Base-by-base conservation (phyloP, 2,329 filamentous ascomycete genomes). In the Ophiobolus disseminans region DNA sequence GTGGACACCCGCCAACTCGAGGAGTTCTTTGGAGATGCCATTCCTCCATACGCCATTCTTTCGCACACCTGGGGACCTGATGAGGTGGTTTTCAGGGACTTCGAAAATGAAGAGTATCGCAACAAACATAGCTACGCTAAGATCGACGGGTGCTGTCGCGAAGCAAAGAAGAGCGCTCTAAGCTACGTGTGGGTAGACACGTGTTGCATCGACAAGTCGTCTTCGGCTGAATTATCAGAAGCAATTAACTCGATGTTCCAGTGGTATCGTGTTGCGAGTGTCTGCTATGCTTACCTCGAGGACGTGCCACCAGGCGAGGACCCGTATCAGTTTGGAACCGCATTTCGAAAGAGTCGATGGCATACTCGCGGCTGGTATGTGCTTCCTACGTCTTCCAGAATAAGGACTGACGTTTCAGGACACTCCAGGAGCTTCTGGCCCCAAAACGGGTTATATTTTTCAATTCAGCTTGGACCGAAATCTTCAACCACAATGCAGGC, bases 131-230 rank as follows among this genome's bases (percentile, higher is more conserved):
- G 38, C 8, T 40, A 26, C 13, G 16, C 25, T 7, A 46, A 46
- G 17, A 14, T 46, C 4, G 4, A 22, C 8, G 14, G 17, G 5
- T 63, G 50, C 21, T 16, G 17, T 30, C 11, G 44, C 25, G 37
- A 47, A 13, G 44, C 44, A 9, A 25, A 14, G n/a, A 10, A n/a
- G 2, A 25, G 40, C 13, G 36, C 25, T 11, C 32, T 28, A 2
- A 3, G 25, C 5, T 40, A 40, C 19, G 17, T 46, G 10, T 46
- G 44, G 44, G 21, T 46, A n/a, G 44, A 46, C 37, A 50, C 35
- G 19, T 48, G 45, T 31, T 48, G 45, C 22, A 48, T 48, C 23
- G 38, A 48, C 22, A 48, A 48, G 25, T 36, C 37, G 14, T 32
- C 16, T n/a, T 32, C 16, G n/a, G 30, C 38, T 5, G 45, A 48